Percentiles rank a stretch among this genome's conserved stretches.
These are phyloP conservation scores for Acacia confusa DNA, from an alignment of 306 rosid species.

Conservation along the genomic window DNA sequence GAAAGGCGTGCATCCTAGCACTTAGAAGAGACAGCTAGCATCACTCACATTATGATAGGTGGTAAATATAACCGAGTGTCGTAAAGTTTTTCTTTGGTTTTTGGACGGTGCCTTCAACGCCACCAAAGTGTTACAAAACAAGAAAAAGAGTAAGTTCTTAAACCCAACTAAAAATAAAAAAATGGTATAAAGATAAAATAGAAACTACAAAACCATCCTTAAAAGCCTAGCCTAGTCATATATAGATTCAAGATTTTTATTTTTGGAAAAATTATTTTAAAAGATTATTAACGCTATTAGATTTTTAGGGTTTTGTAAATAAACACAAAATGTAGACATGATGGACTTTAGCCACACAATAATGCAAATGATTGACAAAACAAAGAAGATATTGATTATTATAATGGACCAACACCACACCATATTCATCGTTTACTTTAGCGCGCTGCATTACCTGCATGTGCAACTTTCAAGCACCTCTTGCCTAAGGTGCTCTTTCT, in stretches of 20 bases:
- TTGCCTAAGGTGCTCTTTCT: neutral
- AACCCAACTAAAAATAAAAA: neutral
- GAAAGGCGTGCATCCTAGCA: neutral
- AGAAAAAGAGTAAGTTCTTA: neutral
- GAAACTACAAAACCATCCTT: neutral
- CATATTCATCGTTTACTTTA: neutral
- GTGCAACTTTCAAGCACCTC: neutral
- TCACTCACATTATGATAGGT: neutral
- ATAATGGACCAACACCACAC: neutral
- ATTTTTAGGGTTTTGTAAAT: neutral
- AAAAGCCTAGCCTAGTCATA: neutral
- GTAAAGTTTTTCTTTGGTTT: neutral
- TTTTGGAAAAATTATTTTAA: neutral
- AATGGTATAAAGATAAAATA: neutral
- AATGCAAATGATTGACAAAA: neutral
- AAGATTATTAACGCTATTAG: neutral
- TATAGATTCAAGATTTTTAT: neutral
- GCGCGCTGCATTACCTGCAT: neutral
- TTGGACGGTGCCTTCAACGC: neutral
- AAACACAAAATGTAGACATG: neutral
- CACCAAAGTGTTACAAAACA: neutral
- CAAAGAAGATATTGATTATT: neutral
- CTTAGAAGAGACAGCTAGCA: neutral
- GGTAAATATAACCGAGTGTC: neutral
- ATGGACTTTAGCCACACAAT: neutral